Evolutionary conservation across 208 protist species (phyloP), one percentile per base, ranked within the genome.

Genomic region (Leishmania lainsoni): DNA sequence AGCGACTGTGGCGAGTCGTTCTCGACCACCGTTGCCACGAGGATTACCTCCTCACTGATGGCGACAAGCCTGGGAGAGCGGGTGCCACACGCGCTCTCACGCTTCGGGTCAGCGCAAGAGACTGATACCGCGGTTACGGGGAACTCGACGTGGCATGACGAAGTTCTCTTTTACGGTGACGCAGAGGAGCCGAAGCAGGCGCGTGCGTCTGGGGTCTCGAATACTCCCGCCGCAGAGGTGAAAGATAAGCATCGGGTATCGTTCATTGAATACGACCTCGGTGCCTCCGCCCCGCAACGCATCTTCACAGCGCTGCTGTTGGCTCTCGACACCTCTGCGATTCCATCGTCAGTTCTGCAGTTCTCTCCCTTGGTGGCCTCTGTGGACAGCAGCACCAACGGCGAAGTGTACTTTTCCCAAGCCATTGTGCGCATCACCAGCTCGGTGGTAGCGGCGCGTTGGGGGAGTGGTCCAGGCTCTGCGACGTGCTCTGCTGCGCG

Each of bases 381-480:
- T 0, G 84, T 95, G 63, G 91, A 94, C 51, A 90, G 87, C 59
- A 94, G 91, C 80, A 85, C 78, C 45, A 89, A 96, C 66, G 89
- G 87, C 12, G 76, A 90, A 22, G 82, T 87, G 45, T 80, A 81
- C 56, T 63, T 65, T 22, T 17, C 52, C 16, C 78, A 83, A 35
- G 77, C 84, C 3, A 17, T 80, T 16, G 29, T 86, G 35, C 82
- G 82, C 78, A 61, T 86, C 17, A 76, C 71, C 0, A 48, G 79
- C 0, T 45, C 83, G 9, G 52, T 86, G 22, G 72, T 75, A 1
- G 58, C 68, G 16, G 74, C 78, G 26, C 85, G 76, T 35, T 85
- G 81, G 83, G 73, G 75, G 20, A 72, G 51, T 32, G 52, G 72
- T 3, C 56, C 66, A 5, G 76, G 79, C 45, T 72, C 45, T 56